phyloP scores from a whole-genome alignment of 2,329 filamentous ascomycete genomes.

The Dothistroma pini region DNA sequence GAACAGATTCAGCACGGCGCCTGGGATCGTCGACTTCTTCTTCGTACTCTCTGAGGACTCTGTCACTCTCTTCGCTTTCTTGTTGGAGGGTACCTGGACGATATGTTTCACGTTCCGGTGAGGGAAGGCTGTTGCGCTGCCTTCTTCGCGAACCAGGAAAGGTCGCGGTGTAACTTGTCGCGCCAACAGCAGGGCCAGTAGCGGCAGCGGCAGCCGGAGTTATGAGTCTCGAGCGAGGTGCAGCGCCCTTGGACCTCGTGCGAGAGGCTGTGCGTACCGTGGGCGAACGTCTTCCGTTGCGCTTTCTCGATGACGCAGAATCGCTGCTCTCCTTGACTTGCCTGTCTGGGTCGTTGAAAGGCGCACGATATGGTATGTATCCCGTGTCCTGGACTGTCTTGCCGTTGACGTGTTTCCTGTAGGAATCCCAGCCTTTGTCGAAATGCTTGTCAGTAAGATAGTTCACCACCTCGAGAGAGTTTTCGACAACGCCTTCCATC shows the following conservation, averaged over 20 bases:
- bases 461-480: constrained; percentile 25
- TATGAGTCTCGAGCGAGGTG: not conserved
- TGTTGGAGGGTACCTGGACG: constrained; percentile 21
- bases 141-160: constrained; percentile 15
- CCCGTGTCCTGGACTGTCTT: constrained; percentile 18
- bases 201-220: constrained; percentile 4
- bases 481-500: constrained; percentile 27
- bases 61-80: constrained; percentile 24
- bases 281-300: constrained; percentile 6
- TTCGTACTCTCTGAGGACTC: constrained; percentile 30
- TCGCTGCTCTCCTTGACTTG: constrained; percentile 3
- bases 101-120: constrained; percentile 16
- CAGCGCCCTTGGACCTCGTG: constrained; percentile 17
- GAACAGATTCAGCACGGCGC: constrained; percentile 26
- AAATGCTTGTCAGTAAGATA: constrained; percentile 28
- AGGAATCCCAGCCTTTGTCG: constrained; percentile 28
- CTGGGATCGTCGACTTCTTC: constrained; percentile 31
- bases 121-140: constrained; percentile 19
- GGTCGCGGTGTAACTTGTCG: constrained; percentile 4
- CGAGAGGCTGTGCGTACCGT: constrained; percentile 7
- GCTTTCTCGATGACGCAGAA: constrained; percentile 9
- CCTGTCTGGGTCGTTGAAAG: not conserved
- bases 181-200: constrained; percentile 6
- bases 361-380: constrained; percentile 8
- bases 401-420: constrained; percentile 17